Conservation (phyloP, 1,284 basidiomycete genomes). For the Ganoderma meredithae region DNA sequence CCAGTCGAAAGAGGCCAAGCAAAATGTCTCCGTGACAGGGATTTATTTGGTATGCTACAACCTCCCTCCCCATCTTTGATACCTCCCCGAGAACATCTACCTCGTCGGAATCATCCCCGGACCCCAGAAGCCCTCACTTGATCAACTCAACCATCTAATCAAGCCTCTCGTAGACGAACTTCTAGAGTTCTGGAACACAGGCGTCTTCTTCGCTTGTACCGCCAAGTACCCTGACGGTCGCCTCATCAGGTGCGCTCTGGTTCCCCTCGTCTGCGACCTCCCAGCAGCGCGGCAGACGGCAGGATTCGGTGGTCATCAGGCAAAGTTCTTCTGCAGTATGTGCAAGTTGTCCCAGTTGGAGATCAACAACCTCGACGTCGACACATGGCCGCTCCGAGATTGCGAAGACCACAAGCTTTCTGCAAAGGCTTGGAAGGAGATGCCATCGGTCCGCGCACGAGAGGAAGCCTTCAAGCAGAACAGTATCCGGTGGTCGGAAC, state of each 20-base stretch:
- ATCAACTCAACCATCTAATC: conserved; percentile 45
- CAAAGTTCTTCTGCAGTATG: conserved; percentile 43
- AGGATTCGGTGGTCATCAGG: conserved; percentile 40
- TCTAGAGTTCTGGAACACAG: conserved; percentile 41
- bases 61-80: conserved; percentile 40
- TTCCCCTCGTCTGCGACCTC: conserved; percentile 44
- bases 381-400: conserved; percentile 32
- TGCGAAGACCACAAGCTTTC: conserved; percentile 33
- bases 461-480: not conserved
- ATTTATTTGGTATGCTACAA: conserved; percentile 40
- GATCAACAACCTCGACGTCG: conserved; percentile 38
- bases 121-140: conserved; percentile 42
- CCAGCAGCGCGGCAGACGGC: conserved; percentile 44
- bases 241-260: conserved; percentile 35
- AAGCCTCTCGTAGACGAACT: conserved; percentile 45
- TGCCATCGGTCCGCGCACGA: not conserved
- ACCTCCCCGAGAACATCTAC: conserved; percentile 38
- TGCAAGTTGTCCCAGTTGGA: conserved; percentile 40
- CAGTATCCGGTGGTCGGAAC: conserved; percentile 37
- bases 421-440: conserved; percentile 28
- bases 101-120: conserved; percentile 45
- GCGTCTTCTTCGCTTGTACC: conserved; percentile 42
- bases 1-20: conserved; percentile 28
- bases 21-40: conserved; percentile 22
- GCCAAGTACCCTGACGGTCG: conserved; percentile 37